Conservation (phyloP, 1,284 basidiomycete species). For the Hypsizygus ulmarius region DNA sequence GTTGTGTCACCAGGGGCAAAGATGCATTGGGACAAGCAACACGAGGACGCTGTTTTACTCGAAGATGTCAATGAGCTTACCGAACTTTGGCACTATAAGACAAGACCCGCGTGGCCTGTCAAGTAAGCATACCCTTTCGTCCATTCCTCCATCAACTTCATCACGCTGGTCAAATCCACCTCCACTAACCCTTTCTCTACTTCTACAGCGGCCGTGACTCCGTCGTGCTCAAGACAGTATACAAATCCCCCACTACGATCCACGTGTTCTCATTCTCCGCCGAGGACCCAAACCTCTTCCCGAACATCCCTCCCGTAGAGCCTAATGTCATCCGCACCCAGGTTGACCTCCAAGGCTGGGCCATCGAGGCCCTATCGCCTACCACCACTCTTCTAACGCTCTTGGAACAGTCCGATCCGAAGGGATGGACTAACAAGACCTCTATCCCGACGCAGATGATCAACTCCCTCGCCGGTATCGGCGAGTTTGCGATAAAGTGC, state of each 20-base stretch:
- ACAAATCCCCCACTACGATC: slow-evolving; percentile 94
- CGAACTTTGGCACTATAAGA: slow-evolving; percentile 89
- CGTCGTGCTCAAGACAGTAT: slow-evolving; percentile 91
- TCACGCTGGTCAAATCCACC: slow-evolving; percentile 10
- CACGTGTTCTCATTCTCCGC: slow-evolving; percentile 97
- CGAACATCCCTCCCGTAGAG: slow-evolving; percentile 69
- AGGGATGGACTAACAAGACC: slow-evolving; percentile 96
- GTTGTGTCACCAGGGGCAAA: slow-evolving; percentile 83
- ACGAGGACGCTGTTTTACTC: slow-evolving; percentile 82
- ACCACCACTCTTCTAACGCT: slow-evolving; percentile 94
- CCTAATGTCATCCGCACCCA: slow-evolving; percentile 88
- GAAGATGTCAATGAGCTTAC: slow-evolving; percentile 93
- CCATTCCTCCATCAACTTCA: slow-evolving; percentile 5
- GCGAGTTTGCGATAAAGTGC: slow-evolving; percentile 92
- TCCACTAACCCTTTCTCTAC: slow-evolving; percentile 10
- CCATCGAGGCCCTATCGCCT: slow-evolving; percentile 92
- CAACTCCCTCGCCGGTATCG: slow-evolving; percentile 80
- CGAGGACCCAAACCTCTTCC: slow-evolving; percentile 86
- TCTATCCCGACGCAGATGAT: slow-evolving; percentile 93
- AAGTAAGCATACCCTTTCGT: slow-evolving; percentile 71
- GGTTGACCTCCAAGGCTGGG: slow-evolving; percentile 95
- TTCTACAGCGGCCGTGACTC: slow-evolving; percentile 78
- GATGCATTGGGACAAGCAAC: slow-evolving; percentile 86
- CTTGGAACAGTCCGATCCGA: slow-evolving; percentile 95
- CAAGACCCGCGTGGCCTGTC: slow-evolving; percentile 87